phyloP scores from a whole-genome alignment of 805 yeast species.

The Yamadazyma insecticola region DNA sequence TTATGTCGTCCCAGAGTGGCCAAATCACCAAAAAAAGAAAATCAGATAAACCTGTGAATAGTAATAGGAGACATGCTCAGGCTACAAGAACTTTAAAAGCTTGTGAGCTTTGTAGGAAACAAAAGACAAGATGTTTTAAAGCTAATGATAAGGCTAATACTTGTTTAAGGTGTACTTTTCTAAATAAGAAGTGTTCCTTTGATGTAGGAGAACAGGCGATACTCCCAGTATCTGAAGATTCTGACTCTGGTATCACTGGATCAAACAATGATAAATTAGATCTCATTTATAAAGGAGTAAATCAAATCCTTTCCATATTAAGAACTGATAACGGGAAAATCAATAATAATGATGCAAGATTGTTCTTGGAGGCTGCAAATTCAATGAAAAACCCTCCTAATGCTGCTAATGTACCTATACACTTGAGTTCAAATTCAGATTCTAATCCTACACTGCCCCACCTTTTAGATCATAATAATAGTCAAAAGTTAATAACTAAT shows the following conservation, averaged over 20 bases:
- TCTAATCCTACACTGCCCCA: background rate
- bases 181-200: conserved; percentile 51
- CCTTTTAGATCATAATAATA: background rate
- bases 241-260: background rate
- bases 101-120: conserved; percentile 51
- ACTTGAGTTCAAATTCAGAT: background rate
- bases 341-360: conserved; percentile 18
- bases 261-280: conserved; percentile 20
- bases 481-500: conserved; percentile 4
- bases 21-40: conserved; percentile 2
- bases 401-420: conserved; percentile 1
- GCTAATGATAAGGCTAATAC: conserved; percentile 40
- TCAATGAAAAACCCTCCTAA: conserved; percentile 15
- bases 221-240: too few species aligned
- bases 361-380: conserved; percentile 22
- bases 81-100: conserved; percentile 47
- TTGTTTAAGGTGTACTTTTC: conserved; percentile 57
- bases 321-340: conserved; percentile 9
- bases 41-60: conserved; percentile 2
- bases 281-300: conserved; percentile 29
- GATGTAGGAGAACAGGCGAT: too few species aligned
- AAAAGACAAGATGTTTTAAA: conserved; percentile 60
- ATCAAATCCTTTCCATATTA: conserved; percentile 27
- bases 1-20: background rate
- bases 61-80: conserved; percentile 17